Base-by-base conservation (phyloP, 2,329 filamentous ascomycete species). In the Phoma sp. region DNA sequence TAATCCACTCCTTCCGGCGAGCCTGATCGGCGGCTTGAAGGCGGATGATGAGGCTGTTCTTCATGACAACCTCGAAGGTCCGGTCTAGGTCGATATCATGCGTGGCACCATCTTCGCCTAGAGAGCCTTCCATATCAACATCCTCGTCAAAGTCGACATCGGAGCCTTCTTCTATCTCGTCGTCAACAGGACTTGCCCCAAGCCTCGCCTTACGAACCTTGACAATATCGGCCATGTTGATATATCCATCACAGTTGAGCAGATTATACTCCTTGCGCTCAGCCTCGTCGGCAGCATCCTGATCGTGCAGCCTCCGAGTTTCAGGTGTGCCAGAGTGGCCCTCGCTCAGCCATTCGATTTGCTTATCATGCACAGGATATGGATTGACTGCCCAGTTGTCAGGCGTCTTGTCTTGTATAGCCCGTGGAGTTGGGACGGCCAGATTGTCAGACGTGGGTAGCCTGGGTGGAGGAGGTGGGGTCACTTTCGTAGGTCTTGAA, bases 1-100 rank as follows among this genome's bases (percentile, higher is more conserved):
- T 78, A 52, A 87, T 81, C 86, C 86, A 89, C 66, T 87, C 82
- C 57, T 83, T 79, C 44, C 83, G 82, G 4, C 85, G 84, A 13
- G 72, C 67, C 49, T 78, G 77, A 66, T 86, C 81, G 66, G 83
- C 87, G 24, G 79, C 75, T 70, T 85, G 83, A 7, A 89, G 75
- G 10, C 84, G 83, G 36, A 89, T 78, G 36, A 87, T 77, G 7
- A 89, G 78, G 0, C 82, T 82, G 66, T 88, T 88, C 42, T 81
- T 79, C 60, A 89, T 77, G 8, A 83, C 75, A 23, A 89, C 73
- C 68, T 89, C 86, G 60, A 89, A 85, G 0, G 81, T 82, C 7
- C 82, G 80, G 27, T 83, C 80, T 32, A 85, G 77, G 56, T 86
- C 82, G 45, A 86, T 76, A 25, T 82, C 77, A 8, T 69, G 75